Conservation (phyloP, 768 basidiomycete genomes). For the Tylopilus sp. region DNA sequence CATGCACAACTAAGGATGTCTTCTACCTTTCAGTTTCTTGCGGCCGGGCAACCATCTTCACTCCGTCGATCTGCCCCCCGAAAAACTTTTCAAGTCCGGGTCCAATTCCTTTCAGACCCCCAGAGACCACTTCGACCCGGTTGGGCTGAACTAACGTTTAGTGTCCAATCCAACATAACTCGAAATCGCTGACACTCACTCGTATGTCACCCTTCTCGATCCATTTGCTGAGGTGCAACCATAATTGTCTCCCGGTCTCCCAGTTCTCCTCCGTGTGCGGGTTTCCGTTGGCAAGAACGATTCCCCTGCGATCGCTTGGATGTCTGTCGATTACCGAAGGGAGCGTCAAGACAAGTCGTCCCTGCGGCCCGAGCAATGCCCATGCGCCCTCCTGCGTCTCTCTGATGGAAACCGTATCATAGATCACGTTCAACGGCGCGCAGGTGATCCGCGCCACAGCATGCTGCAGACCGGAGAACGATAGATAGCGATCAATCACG, state of each 20-base stretch:
- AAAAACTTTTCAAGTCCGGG: slow-evolving; percentile 41
- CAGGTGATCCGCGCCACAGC: slow-evolving; percentile 37
- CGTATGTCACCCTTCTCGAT: slow-evolving; percentile 32
- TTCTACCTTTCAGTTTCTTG: slow-evolving; percentile 41
- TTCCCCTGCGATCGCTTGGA: slow-evolving; percentile 24
- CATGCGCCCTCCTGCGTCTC: slow-evolving; percentile 40
- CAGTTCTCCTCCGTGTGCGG: slow-evolving; percentile 33
- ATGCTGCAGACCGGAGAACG: slow-evolving; percentile 29
- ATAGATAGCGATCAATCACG: slow-evolving; percentile 31
- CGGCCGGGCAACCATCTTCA: slow-evolving; percentile 43
- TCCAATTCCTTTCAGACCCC: slow-evolving; percentile 42
- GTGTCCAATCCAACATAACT: background rate
- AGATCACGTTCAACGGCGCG: slow-evolving; percentile 34
- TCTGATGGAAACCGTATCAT: slow-evolving; percentile 37
- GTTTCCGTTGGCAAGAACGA: slow-evolving; percentile 32
- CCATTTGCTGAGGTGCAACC: slow-evolving; percentile 26
- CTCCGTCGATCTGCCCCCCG: slow-evolving; percentile 40
- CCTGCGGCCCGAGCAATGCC: slow-evolving; percentile 36
- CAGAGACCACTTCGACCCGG: slow-evolving; percentile 37
- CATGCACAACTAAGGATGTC: slow-evolving; percentile 15
- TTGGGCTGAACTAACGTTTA: slow-evolving; percentile 37
- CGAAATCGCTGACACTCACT: slow-evolving; percentile 20
- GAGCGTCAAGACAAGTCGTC: slow-evolving; percentile 34
- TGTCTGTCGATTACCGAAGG: slow-evolving; percentile 31
- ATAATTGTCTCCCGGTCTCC: slow-evolving; percentile 32